Base-by-base conservation (phyloP, 441 rosid genomes). In the Gossypium schwendimanii region DNA sequence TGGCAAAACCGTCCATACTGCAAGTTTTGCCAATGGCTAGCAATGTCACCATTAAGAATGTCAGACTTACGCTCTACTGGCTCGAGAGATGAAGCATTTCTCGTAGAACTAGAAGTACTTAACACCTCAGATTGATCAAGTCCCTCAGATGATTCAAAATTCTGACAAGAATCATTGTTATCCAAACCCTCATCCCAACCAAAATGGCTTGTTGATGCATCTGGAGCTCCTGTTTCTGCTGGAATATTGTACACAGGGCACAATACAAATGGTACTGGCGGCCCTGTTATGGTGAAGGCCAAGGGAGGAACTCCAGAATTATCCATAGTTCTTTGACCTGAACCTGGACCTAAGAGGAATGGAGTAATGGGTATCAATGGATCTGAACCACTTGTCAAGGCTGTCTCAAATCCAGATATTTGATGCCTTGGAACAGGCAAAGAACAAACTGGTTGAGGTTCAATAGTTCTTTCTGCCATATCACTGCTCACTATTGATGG, bases 1-100 rank as follows among this genome's bases (percentile, higher is more conserved):
- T 91, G 99, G 77, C 98, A 93, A 76, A 85, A 72, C 67, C 97
- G 86, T 4, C 97, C 99, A 79, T 76, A 96, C 81, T 89, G 97
- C 83, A 93, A 84, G 84, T 91, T 96, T 59, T 89, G 80, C 99
- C 93, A 91, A 75, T 93, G 99, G 83, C 94, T 93, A 44, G 81
- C 75, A 87, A 90, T 87, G 79, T 96, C 99, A 76, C 99, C 81
- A 72, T 81, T 82, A 74, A 96, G 97, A 75, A 96, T 91, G 78
- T 96, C 99, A 67, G 81, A 58, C 73, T 84, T 91, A 76, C 69
- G 89, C 79, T 86, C 91, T 20, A 66, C 59, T 72, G 83, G 83
- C 76, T 86, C 93, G 36, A 71, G 75, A 74, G 84, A 77, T 65
- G 84, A 67, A 67, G 78, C 75, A 24, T 75, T 76, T 71, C 79